phyloP scores from a whole-genome alignment of 208 protist genomes.

The Trypanosoma caninum region DNA sequence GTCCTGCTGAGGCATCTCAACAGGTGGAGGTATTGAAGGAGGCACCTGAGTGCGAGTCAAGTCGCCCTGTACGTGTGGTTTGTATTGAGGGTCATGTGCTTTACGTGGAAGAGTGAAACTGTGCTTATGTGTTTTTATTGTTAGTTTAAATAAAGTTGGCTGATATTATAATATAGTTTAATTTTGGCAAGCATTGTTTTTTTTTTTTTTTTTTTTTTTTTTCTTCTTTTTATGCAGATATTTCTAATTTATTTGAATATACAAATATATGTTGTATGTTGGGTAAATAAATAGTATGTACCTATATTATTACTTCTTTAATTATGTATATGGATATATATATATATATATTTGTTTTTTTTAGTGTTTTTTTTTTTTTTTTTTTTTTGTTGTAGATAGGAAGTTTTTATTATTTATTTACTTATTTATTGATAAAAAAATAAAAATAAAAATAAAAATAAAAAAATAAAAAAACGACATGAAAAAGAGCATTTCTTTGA shows the following conservation, averaged over 20 bases:
- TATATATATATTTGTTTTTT: background rate
- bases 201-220: constrained; percentile 10
- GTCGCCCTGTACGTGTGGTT: constrained; percentile 29
- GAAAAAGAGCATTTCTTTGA: constrained; percentile 88
- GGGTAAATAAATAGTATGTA: too few species aligned
- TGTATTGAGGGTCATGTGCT: constrained; percentile 62
- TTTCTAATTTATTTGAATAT: background rate
- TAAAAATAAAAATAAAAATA: too few species aligned
- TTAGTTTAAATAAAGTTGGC: constrained; percentile 1
- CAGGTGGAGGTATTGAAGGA: constrained; percentile 26
- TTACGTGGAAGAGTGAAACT: constrained; percentile 34
- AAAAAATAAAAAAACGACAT: constrained; percentile 30
- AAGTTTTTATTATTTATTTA: too few species aligned
- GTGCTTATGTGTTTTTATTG: background rate
- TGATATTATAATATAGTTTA: too few species aligned
- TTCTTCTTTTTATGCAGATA: background rate
- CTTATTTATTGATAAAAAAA: too few species aligned
- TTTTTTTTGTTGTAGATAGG: background rate
- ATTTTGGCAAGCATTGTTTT: too few species aligned
- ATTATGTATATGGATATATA: constrained; percentile 13
- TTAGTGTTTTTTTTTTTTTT: background rate
- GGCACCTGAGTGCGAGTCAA: too few species aligned
- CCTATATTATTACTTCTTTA: too few species aligned
- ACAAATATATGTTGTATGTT: too few species aligned
- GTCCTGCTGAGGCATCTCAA: background rate